These are phyloP conservation scores for Epichloe typhina DNA, from an alignment of 2,329 filamentous ascomycete species.

Conservation along the genomic window DNA sequence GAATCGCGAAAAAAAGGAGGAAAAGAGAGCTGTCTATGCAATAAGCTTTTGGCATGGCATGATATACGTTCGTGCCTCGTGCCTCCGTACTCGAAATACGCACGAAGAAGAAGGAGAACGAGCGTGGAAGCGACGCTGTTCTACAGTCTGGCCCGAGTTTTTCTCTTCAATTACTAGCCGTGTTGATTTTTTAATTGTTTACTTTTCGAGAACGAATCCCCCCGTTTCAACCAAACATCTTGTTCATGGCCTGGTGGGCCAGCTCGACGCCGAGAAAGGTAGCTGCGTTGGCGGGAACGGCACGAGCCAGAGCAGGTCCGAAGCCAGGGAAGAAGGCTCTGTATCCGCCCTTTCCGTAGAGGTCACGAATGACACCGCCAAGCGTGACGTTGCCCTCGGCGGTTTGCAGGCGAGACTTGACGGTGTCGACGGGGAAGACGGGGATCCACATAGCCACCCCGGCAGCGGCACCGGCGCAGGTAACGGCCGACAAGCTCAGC, in stretches of 20 bases:
- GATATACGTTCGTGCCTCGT: too few species aligned
- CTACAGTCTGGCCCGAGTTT: too few species aligned
- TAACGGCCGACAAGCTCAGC: constrained; percentile 69
- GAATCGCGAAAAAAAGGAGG: background rate
- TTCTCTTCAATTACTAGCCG: too few species aligned
- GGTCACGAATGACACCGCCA: constrained; percentile 60
- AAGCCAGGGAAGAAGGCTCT: constrained; percentile 97
- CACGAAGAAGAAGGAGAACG: too few species aligned
- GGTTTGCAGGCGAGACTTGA: constrained; percentile 89
- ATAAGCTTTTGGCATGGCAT: too few species aligned
- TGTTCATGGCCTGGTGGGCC: constrained; percentile 72
- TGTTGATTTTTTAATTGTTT: too few species aligned
- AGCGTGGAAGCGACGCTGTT: too few species aligned
- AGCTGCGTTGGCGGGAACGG: constrained; percentile 90
- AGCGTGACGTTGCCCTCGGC: constrained; percentile 76
- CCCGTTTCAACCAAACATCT: constrained; percentile 44
- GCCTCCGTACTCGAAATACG: too few species aligned
- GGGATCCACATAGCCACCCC: constrained; percentile 99
- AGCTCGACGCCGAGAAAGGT: constrained; percentile 83
- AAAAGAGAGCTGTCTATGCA: background rate
- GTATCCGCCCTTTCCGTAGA: constrained; percentile 73
- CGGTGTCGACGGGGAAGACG: constrained; percentile 92
- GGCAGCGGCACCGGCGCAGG: constrained; percentile 75
- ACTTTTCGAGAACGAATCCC: background rate
- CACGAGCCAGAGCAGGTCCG: constrained; percentile 79